These are phyloP conservation scores for Phytophthora boehmeriae DNA, from an alignment of 352 stramenopile species.

Conservation along the genomic window DNA sequence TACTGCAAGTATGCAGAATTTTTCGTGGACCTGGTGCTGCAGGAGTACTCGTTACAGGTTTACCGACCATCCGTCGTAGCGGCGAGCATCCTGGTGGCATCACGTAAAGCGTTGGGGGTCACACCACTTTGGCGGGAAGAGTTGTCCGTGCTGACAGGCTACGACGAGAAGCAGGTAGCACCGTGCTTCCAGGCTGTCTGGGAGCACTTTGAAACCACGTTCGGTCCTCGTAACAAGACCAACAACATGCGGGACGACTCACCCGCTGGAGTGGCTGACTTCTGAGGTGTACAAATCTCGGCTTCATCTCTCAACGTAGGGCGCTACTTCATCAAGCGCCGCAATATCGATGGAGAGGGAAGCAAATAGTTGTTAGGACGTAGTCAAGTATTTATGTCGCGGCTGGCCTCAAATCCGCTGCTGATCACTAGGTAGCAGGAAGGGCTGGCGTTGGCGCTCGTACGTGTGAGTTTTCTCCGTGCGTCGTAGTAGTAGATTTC, in stretches of 20 bases:
- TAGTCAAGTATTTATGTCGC: constrained; percentile 61
- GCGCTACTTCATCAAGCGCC: constrained; percentile 18
- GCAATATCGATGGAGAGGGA: constrained; percentile 6
- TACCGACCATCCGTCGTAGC: constrained; percentile 85
- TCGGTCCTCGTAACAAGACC: constrained; percentile 74
- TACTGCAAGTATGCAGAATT: constrained; percentile 89
- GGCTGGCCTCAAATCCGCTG: constrained; percentile 18
- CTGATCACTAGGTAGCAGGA: constrained; percentile 4
- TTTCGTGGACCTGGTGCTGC: constrained; percentile 84
- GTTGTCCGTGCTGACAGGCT: constrained; percentile 78
- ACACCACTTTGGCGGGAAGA: constrained; percentile 85
- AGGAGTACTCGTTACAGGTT: constrained; percentile 85
- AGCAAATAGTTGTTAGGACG: constrained; percentile 46
- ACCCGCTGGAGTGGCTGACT: constrained; percentile 67
- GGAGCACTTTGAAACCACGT: constrained; percentile 78
- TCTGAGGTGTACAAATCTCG: constrained; percentile 28
- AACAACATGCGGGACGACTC: constrained; percentile 67
- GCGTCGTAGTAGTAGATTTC: constrained; percentile 31
- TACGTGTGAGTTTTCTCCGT: constrained; percentile 34
- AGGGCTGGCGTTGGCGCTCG: constrained; percentile 23
- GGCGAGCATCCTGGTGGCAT: constrained; percentile 75
- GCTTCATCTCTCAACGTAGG: constrained; percentile 9
- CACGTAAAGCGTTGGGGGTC: constrained; percentile 78
- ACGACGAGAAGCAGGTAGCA: constrained; percentile 79
- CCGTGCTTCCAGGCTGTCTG: constrained; percentile 87